Evolutionary conservation across 179 eudicot genomes (phyloP).

Genomic region (Carnegiea gigantea): DNA sequence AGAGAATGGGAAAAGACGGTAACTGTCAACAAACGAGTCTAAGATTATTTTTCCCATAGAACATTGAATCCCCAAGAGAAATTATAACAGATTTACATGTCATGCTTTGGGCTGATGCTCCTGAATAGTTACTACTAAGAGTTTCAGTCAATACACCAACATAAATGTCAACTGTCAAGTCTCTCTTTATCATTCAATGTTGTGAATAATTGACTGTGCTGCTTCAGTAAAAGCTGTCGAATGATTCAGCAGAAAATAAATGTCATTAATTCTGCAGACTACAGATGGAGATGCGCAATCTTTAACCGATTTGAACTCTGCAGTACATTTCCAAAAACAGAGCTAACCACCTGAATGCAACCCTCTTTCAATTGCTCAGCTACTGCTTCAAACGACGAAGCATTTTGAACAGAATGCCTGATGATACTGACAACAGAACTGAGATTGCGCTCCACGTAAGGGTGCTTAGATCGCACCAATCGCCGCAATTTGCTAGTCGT

Average conservation of each 20-base stretch:
- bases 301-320: slow-evolving; percentile 5
- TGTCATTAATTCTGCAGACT: not conserved
- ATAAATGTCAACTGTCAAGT: not conserved
- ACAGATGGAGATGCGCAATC: slow-evolving; percentile 2
- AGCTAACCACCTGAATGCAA: slow-evolving; percentile 50
- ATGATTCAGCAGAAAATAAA: not conserved
- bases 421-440: slow-evolving; percentile 73
- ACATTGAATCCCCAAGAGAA: too few species aligned
- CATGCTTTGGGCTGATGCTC: not conserved
- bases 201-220: not conserved
- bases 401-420: slow-evolving; percentile 69
- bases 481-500: slow-evolving; percentile 62
- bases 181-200: not conserved
- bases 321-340: slow-evolving; percentile 3
- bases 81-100: not conserved
- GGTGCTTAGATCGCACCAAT: slow-evolving; percentile 65
- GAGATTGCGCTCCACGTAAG: slow-evolving; percentile 83
- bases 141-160: not conserved
- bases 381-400: slow-evolving; percentile 73
- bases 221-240: not conserved
- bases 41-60: not conserved
- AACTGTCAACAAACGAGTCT: not conserved
- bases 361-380: slow-evolving; percentile 61
- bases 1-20: not conserved
- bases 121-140: not conserved